Evolutionary conservation across 2,329 filamentous ascomycete genomes (phyloP).

Genomic region (Aspergillus sp.): DNA sequence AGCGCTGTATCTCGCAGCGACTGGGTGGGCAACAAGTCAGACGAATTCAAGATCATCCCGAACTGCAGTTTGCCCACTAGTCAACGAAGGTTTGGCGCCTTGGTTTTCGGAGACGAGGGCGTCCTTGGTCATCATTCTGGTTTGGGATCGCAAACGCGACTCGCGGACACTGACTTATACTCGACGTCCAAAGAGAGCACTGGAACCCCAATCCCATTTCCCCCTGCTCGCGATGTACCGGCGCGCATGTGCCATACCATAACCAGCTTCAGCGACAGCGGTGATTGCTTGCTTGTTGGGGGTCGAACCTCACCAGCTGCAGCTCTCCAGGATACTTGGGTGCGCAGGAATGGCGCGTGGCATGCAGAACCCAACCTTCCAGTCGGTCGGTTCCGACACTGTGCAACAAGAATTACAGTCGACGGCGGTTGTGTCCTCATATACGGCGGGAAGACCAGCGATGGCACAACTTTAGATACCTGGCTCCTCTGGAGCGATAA

Average conservation of each 20-base stretch:
- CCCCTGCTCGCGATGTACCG: slow-evolving; percentile 29
- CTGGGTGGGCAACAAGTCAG: slow-evolving; percentile 10
- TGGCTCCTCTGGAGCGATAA: slow-evolving; percentile 56
- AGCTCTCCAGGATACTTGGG: slow-evolving; percentile 72
- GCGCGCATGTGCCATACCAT: slow-evolving; percentile 73
- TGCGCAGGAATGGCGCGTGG: slow-evolving; percentile 66
- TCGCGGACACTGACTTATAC: slow-evolving; percentile 50
- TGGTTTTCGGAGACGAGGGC: slow-evolving; percentile 41
- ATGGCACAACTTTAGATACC: slow-evolving; percentile 49
- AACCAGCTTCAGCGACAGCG: slow-evolving; percentile 58
- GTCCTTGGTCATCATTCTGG: slow-evolving; percentile 44
- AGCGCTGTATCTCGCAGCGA: neutral
- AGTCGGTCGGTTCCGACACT: slow-evolving; percentile 72
- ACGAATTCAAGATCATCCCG: slow-evolving; percentile 20
- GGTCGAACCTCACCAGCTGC: slow-evolving; percentile 75
- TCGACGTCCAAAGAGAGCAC: slow-evolving; percentile 48
- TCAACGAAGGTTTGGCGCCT: slow-evolving; percentile 61
- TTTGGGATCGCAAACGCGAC: slow-evolving; percentile 47
- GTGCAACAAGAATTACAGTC: slow-evolving; percentile 51
- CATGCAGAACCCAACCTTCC: slow-evolving; percentile 65
- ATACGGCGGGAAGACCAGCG: slow-evolving; percentile 60
- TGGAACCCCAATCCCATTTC: slow-evolving; percentile 48
- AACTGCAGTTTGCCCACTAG: slow-evolving; percentile 39
- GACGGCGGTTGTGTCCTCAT: slow-evolving; percentile 52
- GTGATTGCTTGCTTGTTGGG: slow-evolving; percentile 66